These are phyloP conservation scores for Clonostachys rosea DNA, from an alignment of 2,329 filamentous ascomycete species.

Conservation along the genomic window DNA sequence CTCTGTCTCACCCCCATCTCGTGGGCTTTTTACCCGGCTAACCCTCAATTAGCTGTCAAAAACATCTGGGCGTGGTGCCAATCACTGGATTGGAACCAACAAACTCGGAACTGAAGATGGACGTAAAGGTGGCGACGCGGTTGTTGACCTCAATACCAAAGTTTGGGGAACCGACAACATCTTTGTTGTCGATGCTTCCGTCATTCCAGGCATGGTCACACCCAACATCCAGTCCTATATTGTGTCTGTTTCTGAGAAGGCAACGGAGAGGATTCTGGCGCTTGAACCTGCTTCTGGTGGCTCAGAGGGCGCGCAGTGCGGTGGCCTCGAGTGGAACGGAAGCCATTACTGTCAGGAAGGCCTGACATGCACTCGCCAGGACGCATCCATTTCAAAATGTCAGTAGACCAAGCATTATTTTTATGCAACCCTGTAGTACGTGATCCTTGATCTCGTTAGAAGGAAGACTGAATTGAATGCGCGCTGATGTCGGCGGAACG, in stretches of 20 bases:
- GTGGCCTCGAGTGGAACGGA: conserved; percentile 11
- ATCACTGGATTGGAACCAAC: conserved; percentile 54
- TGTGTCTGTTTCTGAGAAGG: conserved; percentile 59
- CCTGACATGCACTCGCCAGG: conserved; percentile 6
- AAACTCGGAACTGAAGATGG: conserved; percentile 57
- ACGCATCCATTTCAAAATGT: too few relatives aligned
- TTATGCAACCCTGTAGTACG: too few relatives aligned
- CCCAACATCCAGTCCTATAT: conserved; percentile 65
- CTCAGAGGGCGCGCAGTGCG: conserved; percentile 9
- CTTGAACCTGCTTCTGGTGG: conserved; percentile 4
- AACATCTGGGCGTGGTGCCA: conserved; percentile 34
- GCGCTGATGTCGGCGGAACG: too few relatives aligned
- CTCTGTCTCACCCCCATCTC: too few relatives aligned
- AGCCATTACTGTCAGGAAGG: conserved; percentile 10
- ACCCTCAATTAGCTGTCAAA: too few relatives aligned
- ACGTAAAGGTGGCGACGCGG: conserved; percentile 43
- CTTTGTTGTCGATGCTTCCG: conserved; percentile 63
- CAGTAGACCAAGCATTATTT: too few relatives aligned
- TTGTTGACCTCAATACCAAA: conserved; percentile 59
- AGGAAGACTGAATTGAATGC: too few relatives aligned
- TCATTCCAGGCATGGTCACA: conserved; percentile 65
- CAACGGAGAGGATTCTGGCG: conserved; percentile 24
- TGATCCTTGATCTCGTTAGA: too few relatives aligned
- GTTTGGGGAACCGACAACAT: conserved; percentile 66
- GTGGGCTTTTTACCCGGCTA: too few relatives aligned